Evolutionary conservation across 75 land plant genomes (phyloP).

Genomic region (Ceratopteris richardii): DNA sequence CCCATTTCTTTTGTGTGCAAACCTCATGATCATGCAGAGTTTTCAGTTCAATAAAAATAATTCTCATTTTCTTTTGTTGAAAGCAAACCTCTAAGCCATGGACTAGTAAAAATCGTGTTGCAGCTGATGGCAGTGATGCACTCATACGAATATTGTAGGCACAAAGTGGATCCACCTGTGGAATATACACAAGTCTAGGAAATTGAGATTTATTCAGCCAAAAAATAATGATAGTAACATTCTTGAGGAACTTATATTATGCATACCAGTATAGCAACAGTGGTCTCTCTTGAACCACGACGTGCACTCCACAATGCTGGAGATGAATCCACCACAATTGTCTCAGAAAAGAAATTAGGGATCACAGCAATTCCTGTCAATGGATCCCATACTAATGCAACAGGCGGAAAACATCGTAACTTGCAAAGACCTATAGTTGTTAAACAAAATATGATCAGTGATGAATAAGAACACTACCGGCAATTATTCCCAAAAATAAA

Average conservation of each 20-base stretch:
- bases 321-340: slow-evolving; percentile 72
- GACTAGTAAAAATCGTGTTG: slow-evolving; percentile 67
- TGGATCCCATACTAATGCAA: slow-evolving; percentile 81
- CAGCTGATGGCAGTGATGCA: slow-evolving; percentile 52
- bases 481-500: no score
- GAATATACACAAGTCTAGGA: no score
- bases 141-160: slow-evolving; percentile 49
- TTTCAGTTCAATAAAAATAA: no score
- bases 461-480: no score
- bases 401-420: slow-evolving; percentile 88
- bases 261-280: slow-evolving; percentile 72
- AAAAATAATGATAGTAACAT: no score
- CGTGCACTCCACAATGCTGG: slow-evolving; percentile 66
- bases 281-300: slow-evolving; percentile 56
- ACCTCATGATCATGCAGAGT: no score
- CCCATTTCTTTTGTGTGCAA: no score
- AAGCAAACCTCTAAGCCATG: slow-evolving; percentile 74
- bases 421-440: slow-evolving; percentile 65
- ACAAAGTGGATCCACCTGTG: slow-evolving; percentile 95
- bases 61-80: no score
- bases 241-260: no score
- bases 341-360: slow-evolving; percentile 71
- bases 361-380: slow-evolving; percentile 65
- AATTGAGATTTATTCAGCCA: no score
- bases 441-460: no score